Percentiles rank a stretch among this genome's conserved stretches.
These are phyloP conservation scores for Vigna nakashimae DNA, from an alignment of 306 rosid species.

Conservation along the genomic window DNA sequence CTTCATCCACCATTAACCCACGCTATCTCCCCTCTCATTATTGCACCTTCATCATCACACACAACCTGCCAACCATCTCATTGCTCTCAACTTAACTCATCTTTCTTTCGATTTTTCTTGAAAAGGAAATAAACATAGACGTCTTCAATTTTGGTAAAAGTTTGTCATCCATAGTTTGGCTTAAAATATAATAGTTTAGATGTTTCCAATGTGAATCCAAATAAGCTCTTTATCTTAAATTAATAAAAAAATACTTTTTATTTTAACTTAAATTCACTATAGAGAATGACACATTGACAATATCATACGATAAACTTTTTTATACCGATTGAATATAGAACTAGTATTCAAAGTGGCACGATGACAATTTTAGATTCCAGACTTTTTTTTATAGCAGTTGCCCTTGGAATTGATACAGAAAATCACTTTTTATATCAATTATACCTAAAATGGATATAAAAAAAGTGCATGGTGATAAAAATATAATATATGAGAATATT, in stretches of 20 bases:
- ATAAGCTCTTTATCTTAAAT: background rate
- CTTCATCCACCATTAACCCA: too few relatives aligned
- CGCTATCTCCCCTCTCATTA: background rate
- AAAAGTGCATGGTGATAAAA: too few relatives aligned
- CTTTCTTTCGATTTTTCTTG: background rate
- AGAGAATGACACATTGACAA: too few relatives aligned
- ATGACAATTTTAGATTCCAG: rapidly evolving
- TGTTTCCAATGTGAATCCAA: background rate
- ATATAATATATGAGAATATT: too few relatives aligned
- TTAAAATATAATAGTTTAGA: background rate
- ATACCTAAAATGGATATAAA: too few relatives aligned
- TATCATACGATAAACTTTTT: too few relatives aligned
- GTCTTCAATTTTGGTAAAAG: background rate
- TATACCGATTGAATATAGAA: too few relatives aligned
- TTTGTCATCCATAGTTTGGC: background rate
- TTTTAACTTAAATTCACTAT: rapidly evolving
- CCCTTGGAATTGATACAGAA: rapidly evolving
- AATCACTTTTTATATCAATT: too few relatives aligned
- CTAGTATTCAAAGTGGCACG: rapidly evolving
- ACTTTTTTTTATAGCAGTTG: too few relatives aligned
- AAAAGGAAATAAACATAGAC: background rate
- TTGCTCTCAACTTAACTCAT: background rate
- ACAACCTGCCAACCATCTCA: conserved; percentile 3
- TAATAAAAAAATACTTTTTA: too few relatives aligned
- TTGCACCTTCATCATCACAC: background rate